A percentile compares a stretch with the other conserved stretches of the same genome.
These are phyloP conservation scores for Aspergillus sojae DNA, from an alignment of 2,329 filamentous ascomycete genomes.

Conservation along the genomic window DNA sequence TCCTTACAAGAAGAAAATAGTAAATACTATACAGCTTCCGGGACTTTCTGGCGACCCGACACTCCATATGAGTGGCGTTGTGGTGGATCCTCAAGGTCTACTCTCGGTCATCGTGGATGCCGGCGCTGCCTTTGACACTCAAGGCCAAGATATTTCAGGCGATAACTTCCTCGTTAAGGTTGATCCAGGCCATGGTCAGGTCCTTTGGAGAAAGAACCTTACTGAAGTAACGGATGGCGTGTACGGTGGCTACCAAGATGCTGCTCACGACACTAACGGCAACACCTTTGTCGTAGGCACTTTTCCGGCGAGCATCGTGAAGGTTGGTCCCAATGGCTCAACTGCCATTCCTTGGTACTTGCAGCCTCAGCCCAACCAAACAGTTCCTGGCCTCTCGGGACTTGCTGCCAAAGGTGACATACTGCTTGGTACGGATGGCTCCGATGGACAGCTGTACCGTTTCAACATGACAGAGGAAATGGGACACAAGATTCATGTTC, in stretches of 20 bases:
- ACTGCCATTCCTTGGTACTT: conserved; percentile 1
- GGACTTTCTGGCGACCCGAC: background rate
- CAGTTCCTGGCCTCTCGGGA: background rate
- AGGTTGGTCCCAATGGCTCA: background rate
- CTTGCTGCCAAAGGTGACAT: background rate
- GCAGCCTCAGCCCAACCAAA: background rate
- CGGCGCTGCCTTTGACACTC: conserved; percentile 4
- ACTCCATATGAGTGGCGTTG: conserved; percentile 1
- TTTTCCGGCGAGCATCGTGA: conserved; percentile 1
- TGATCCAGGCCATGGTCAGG: background rate
- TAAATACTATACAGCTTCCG: background rate
- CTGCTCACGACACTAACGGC: background rate
- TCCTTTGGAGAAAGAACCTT: conserved; percentile 3
- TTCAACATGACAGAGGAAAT: background rate
- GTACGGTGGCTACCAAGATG: conserved; percentile 4
- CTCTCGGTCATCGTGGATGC: conserved; percentile 4
- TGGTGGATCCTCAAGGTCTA: background rate
- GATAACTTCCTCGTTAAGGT: background rate
- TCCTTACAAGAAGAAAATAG: background rate
- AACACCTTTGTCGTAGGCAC: conserved; percentile 1
- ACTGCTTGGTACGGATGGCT: background rate
- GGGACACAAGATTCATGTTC: background rate
- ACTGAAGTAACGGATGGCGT: background rate
- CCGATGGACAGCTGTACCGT: conserved; percentile 2
- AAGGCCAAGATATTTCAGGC: background rate